Base-by-base conservation (phyloP, 192 early-diverging fungal species). In the Kappamyces sp. region DNA sequence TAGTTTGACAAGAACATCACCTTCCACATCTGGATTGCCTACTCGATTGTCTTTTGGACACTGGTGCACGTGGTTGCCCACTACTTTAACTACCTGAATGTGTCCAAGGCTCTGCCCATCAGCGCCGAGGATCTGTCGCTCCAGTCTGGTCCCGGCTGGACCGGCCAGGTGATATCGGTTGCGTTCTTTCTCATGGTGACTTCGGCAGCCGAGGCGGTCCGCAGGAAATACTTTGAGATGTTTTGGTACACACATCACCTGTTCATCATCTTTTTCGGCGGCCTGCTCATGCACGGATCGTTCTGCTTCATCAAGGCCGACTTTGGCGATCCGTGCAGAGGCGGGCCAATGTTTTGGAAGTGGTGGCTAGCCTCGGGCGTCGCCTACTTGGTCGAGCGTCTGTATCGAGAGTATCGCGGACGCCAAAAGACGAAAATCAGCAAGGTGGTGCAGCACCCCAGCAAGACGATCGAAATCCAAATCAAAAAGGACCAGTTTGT, bases 211-310 rank as follows among this genome's bases (percentile, higher is more conserved):
- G 74, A 80, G 49, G 78, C 70, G 59, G 74, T 83, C 0, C 64
- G 84, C 0, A 40, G 84, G n/a, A 86, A 86, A 67, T 58, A 82
- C 46, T 85, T 85, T 55, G 87, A 92, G 65, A 67, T 82, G 43
- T 92, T 92, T 65, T 92, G 89, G 89, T 90, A 89, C 68, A 82
- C 86, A 40, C 89, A 92, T 62, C 89, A 92, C 61, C 74, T 92
- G 35, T 91, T 91, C 69, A 78, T 91, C 52, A 72, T 90, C 48
- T 91, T 89, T 71, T 91, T 92, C 72, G 84, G 84, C 40, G 84
- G 79, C 32, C 76, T 83, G 13, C 82, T 88, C 46, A 81, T 87
- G 66, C 90, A 91, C 70, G 90, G 90, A 5, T 78, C 82, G 1
- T 92, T 91, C 68, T 92, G 90, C 66, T 82, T 92, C 64, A 82